These are phyloP conservation scores for Deinandra increscens DNA, from an alignment of 129 eudicot species.

Conservation along the genomic window DNA sequence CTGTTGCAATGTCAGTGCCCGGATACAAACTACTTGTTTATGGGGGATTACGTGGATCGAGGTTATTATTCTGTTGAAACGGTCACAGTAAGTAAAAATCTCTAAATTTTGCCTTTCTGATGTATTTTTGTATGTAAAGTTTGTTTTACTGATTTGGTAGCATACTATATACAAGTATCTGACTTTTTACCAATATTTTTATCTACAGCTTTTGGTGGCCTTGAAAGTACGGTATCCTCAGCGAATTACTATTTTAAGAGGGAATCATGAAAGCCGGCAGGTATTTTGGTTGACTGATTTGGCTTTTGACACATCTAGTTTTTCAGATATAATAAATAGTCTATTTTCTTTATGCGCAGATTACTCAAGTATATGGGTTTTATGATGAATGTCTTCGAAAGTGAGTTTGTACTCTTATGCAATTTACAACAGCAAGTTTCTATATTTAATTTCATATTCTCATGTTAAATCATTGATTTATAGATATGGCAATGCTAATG, in stretches of 20 bases:
- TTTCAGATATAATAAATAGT: not conserved
- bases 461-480: not conserved
- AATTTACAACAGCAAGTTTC: not conserved
- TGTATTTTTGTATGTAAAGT: slow-evolving; percentile 2
- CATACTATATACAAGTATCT: not conserved
- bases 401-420: slow-evolving; percentile 46
- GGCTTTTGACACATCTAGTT: not conserved
- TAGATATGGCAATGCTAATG: slow-evolving; percentile 83
- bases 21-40: slow-evolving; percentile 88
- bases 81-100: slow-evolving; percentile 59
- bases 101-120: not conserved
- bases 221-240: slow-evolving; percentile 84
- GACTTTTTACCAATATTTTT: not conserved
- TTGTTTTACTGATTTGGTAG: not conserved
- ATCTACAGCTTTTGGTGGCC: slow-evolving; percentile 82
- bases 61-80: slow-evolving; percentile 90
- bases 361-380: slow-evolving; percentile 95
- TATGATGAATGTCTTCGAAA: slow-evolving; percentile 96
- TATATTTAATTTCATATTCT: not conserved
- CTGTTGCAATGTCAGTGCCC: slow-evolving; percentile 59
- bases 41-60: slow-evolving; percentile 97
- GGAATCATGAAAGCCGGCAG: slow-evolving; percentile 96
- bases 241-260: slow-evolving; percentile 87
- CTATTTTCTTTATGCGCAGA: slow-evolving; percentile 48
- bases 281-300: slow-evolving; percentile 35